A percentile compares a stretch with the other conserved stretches of the same genome.
Evolutionary conservation across 225 moss, liverwort and hornwort species (phyloP).

Genomic region (Bryoerythrophyllum caledonicum): DNA sequence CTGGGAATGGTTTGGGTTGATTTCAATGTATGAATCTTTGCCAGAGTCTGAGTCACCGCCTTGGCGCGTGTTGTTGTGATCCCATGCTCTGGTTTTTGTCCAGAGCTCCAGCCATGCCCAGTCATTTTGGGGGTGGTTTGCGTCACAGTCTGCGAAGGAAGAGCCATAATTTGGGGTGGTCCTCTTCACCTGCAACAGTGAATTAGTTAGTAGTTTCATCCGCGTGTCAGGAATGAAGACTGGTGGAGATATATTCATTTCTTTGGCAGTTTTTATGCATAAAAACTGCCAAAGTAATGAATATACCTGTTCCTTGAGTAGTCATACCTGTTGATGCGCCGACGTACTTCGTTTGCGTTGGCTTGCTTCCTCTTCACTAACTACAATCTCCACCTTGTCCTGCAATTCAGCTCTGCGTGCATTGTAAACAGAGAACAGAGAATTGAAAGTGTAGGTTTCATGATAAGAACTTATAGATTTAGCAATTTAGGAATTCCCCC

Average conservation of each 20-base stretch:
- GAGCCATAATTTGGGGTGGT: conserved; percentile 60
- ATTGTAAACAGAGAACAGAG: conserved; percentile 25
- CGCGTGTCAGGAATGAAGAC: background rate
- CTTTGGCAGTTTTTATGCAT: no score
- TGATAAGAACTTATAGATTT: no score
- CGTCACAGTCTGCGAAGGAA: conserved; percentile 69
- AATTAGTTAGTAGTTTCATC: background rate
- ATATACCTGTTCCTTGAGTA: background rate
- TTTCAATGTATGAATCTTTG: conserved; percentile 44
- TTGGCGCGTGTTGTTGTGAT: conserved; percentile 37
- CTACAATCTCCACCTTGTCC: conserved; percentile 44
- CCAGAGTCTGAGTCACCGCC: conserved; percentile 26
- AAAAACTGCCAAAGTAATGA: no score
- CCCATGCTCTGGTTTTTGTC: conserved; percentile 87
- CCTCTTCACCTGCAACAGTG: conserved; percentile 58
- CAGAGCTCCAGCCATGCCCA: conserved; percentile 96
- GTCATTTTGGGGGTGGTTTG: conserved; percentile 80
- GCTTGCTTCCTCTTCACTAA: conserved; percentile 53
- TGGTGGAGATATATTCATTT: background rate
- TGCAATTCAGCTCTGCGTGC: conserved; percentile 57
- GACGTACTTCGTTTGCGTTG: conserved; percentile 61
- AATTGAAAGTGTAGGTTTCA: background rate
- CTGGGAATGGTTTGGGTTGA: conserved; percentile 57
- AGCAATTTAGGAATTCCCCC: no score
- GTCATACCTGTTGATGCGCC: conserved; percentile 70